phyloP scores from a whole-genome alignment of 805 yeast species.

The Wickerhamomyces ciferrii region DNA sequence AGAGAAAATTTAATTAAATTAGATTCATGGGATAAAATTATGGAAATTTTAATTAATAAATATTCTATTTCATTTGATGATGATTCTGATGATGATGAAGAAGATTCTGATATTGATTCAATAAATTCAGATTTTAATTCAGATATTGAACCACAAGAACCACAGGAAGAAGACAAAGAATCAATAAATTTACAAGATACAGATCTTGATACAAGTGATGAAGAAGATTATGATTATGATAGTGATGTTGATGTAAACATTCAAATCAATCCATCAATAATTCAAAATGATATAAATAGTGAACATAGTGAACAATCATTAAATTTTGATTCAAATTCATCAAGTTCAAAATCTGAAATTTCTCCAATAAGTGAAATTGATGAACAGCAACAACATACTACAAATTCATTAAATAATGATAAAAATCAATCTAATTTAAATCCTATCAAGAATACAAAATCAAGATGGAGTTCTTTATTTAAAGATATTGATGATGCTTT shows the following conservation, averaged over 20 bases:
- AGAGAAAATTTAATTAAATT: conserved; percentile 2
- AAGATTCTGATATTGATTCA: not conserved
- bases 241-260: not conserved
- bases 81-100: not conserved
- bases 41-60: conserved; percentile 18
- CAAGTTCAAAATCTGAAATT: not conserved
- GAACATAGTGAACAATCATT: not conserved
- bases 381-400: not conserved
- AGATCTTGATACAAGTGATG: not conserved
- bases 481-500: conserved; percentile 20
- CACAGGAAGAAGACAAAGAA: no score
- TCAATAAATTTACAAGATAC: not conserved
- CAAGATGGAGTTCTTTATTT: conserved; percentile 17
- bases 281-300: not conserved
- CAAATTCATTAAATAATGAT: not conserved
- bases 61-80: conserved; percentile 9
- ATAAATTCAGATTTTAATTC: conserved; percentile 2
- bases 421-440: no score
- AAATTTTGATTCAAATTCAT: not conserved
- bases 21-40: conserved; percentile 19
- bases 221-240: not conserved
- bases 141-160: conserved; percentile 10
- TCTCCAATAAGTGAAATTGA: conserved; percentile 3
- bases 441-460: not conserved
- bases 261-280: not conserved